Conservation (phyloP, 148 eudicot species). For the Vaccinium macrocarpon region DNA sequence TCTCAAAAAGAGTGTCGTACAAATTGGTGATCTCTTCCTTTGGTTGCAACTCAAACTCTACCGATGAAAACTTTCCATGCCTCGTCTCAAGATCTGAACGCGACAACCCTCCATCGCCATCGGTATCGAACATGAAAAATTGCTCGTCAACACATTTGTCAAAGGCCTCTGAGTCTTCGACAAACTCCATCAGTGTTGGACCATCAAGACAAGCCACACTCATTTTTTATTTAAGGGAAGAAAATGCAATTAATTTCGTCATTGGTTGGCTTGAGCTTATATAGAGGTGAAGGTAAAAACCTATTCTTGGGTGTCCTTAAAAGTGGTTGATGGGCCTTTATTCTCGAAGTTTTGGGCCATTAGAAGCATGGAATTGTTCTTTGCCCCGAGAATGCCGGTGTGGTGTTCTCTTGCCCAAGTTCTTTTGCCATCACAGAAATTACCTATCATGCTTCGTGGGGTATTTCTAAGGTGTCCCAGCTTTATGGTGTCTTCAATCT, state of each 20-base stretch:
- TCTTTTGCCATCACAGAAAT: too few relatives aligned
- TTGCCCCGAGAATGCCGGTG: background rate
- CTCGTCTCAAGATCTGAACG: slow-evolving; percentile 30
- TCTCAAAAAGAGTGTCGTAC: slow-evolving; percentile 31
- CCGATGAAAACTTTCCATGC: slow-evolving; percentile 20
- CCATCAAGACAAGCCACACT: slow-evolving; percentile 40
- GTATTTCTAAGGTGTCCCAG: too few relatives aligned
- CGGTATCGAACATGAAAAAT: slow-evolving; percentile 35
- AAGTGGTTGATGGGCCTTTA: slow-evolving; percentile 13
- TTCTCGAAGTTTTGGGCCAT: background rate
- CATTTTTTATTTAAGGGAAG: background rate
- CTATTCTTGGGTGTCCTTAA: background rate
- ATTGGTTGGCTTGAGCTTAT: background rate
- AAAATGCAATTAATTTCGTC: background rate
- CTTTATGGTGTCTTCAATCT: too few relatives aligned
- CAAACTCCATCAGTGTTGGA: slow-evolving; percentile 35
- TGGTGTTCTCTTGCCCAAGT: background rate
- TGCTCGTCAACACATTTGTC: slow-evolving; percentile 35
- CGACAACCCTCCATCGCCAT: slow-evolving; percentile 43
- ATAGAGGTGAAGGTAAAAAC: background rate
- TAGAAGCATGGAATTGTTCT: background rate
- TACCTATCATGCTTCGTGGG: too few relatives aligned
- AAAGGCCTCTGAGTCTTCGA: slow-evolving; percentile 32
- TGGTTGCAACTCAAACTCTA: slow-evolving; percentile 37
- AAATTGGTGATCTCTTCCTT: slow-evolving; percentile 27